These are phyloP conservation scores for Aegilops longissima DNA, from an alignment of 176 grass and related monocot genomes.

Conservation along the genomic window DNA sequence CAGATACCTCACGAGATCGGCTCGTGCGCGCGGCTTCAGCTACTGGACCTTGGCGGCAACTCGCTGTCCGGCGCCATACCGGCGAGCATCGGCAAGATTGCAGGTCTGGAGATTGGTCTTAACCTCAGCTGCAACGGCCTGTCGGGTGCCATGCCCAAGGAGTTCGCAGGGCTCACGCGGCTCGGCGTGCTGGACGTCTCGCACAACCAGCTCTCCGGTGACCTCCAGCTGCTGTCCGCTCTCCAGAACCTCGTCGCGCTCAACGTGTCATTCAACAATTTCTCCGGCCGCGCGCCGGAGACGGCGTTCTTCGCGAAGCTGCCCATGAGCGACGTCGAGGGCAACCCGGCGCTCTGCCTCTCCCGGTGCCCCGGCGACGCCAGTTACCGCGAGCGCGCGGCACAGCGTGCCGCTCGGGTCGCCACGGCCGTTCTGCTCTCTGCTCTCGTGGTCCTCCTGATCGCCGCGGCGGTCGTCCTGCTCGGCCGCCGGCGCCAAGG, in stretches of 20 bases:
- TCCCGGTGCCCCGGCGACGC: conserved; percentile 52
- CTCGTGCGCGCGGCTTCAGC: conserved; percentile 67
- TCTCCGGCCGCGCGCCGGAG: conserved; percentile 54
- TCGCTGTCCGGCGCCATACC: conserved; percentile 60
- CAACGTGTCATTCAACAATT: conserved; percentile 69
- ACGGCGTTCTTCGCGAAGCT: conserved; percentile 86
- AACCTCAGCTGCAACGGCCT: conserved; percentile 78
- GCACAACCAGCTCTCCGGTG: conserved; percentile 60
- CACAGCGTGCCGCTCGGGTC: neutral
- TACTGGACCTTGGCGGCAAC: conserved; percentile 78
- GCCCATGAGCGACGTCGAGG: conserved; percentile 66
- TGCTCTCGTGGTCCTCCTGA: neutral
- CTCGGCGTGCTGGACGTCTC: conserved; percentile 61
- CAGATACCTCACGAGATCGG: conserved; percentile 65
- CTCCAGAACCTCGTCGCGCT: conserved; percentile 64
- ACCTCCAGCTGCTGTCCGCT: conserved; percentile 50
- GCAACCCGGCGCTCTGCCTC: conserved; percentile 70
- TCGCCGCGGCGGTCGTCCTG: conserved; percentile 31
- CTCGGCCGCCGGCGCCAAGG: conserved; percentile 19
- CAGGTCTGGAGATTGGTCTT: conserved; percentile 65
- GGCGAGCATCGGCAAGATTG: conserved; percentile 67
- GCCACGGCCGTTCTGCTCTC: neutral
- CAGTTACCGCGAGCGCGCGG: conserved; percentile 2
- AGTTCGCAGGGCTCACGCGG: conserved; percentile 45
- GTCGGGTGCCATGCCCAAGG: conserved; percentile 54